Base-by-base conservation (phyloP, 2,329 filamentous ascomycete genomes). In the Cytospora piceicola region DNA sequence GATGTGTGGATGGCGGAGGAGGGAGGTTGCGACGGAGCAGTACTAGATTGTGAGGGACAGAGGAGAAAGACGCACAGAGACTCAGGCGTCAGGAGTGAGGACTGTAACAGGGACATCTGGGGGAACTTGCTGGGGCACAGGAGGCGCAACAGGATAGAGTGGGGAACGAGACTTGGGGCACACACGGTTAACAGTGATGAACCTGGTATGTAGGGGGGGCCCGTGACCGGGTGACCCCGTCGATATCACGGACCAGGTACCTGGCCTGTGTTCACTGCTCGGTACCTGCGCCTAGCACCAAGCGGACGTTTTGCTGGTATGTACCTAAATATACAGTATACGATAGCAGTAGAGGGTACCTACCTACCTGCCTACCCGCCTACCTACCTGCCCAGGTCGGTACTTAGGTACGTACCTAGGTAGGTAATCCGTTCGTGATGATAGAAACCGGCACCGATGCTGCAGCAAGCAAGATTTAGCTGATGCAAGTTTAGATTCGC, bases 1-100 rank as follows among this genome's bases (percentile, higher is more conserved):
- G 75, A 69, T 72, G 72, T 72, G 75, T 73, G 75, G 5, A 29
- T 29, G 76, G 63, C 67, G 63, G 52, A 53, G 15, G 52, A 60
- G 51, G 29, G 34, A 61, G 39, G 36, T 30, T 34, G 53, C 56
- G 61, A 57, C 53, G 39, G 53, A 39, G 46, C 56, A 36, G 61
- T 36, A 24, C 61, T 34, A 51, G 61, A 55, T 52, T 57, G 53
- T 51, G 53, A 57, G 60, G 60, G 53, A 63, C 60, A 54, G 53
- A 62, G 60, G 52, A 62, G 60, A 49, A 36, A 17, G 34, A 36
- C 60, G 60, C 60, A 62, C 60, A 53, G 60, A 49, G 52, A 42
- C 52, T 56, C 60, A 57, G 42, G 36, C 42, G 17, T 46, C 42
- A 46, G 42, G 42, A 46, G 42, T n/a, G 20, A 46, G 17, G 20